A percentile compares a stretch with the other conserved stretches of the same genome.
These are phyloP conservation scores for Fomitopsis schrenkii DNA, from an alignment of 1,284 basidiomycete genomes.

Conservation along the genomic window DNA sequence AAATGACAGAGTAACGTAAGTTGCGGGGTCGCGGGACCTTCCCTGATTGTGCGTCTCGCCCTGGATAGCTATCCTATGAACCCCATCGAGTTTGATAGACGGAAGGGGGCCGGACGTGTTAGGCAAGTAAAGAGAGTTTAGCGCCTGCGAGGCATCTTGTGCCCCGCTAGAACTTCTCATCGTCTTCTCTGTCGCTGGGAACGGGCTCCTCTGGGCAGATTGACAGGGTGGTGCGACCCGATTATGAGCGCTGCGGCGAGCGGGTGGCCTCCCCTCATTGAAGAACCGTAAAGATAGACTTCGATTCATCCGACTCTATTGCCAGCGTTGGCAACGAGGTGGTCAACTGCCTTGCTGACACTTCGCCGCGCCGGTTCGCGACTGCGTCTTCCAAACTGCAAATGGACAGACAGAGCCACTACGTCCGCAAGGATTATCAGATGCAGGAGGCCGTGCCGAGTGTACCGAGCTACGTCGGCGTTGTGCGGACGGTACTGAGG, in stretches of 20 bases:
- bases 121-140: conserved; percentile 10
- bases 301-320: conserved; percentile 6
- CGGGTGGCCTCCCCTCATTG: neutral
- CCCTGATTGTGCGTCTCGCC: neutral
- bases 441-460: neutral
- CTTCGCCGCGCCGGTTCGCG: conserved; percentile 4
- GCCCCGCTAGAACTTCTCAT: conserved; percentile 1
- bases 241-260: conserved; percentile 3
- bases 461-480: neutral
- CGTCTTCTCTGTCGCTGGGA: conserved; percentile 5
- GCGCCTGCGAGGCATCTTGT: conserved; percentile 3
- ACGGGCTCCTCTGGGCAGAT: conserved; percentile 1
- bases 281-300: neutral
- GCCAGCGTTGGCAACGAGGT: conserved; percentile 7
- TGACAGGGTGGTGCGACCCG: conserved; percentile 1
- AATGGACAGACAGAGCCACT: neutral
- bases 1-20: conserved; percentile 8
- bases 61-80: neutral
- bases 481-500: neutral
- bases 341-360: conserved; percentile 4
- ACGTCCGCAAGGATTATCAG: neutral
- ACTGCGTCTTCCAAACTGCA: conserved; percentile 2
- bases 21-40: conserved; percentile 5
- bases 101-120: neutral
- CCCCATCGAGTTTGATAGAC: conserved; percentile 8